Percentiles rank a stretch among this genome's conserved stretches.
phyloP scores from a whole-genome alignment of 331 rosid species.

The Malus hybrid region DNA sequence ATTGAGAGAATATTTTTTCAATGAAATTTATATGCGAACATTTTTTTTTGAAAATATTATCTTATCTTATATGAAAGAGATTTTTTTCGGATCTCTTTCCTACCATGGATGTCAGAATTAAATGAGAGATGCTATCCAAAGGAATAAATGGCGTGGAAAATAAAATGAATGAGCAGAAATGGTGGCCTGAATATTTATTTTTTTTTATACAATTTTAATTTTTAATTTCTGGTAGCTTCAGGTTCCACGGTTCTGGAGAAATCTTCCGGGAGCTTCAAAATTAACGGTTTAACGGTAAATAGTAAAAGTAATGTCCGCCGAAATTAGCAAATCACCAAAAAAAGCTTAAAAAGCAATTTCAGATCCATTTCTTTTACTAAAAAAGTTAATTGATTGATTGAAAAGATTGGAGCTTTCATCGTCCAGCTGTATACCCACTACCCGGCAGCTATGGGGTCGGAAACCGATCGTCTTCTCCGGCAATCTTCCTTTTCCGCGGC shows the following conservation, averaged over 20 bases:
- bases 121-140: no score
- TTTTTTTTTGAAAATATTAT: no score
- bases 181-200: not conserved
- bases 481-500: conserved; percentile 3
- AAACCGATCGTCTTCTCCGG: conserved; percentile 36
- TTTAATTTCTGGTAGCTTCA: not conserved
- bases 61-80: no score
- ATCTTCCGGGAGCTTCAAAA: not conserved
- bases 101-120: no score
- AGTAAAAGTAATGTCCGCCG: not conserved
- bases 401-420: not conserved
- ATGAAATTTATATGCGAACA: no score
- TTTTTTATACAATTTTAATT: not conserved
- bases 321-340: not conserved
- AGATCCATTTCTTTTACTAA: not conserved
- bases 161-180: not conserved
- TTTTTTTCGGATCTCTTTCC: no score
- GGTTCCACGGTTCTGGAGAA: not conserved
- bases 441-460: not conserved
- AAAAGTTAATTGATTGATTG: no score
- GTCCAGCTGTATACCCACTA: not conserved
- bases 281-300: not conserved
- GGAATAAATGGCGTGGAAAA: not conserved
- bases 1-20: no score
- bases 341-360: not conserved